Base-by-base conservation (phyloP, 352 stramenopile genomes). In the Globisporangium lucens region DNA sequence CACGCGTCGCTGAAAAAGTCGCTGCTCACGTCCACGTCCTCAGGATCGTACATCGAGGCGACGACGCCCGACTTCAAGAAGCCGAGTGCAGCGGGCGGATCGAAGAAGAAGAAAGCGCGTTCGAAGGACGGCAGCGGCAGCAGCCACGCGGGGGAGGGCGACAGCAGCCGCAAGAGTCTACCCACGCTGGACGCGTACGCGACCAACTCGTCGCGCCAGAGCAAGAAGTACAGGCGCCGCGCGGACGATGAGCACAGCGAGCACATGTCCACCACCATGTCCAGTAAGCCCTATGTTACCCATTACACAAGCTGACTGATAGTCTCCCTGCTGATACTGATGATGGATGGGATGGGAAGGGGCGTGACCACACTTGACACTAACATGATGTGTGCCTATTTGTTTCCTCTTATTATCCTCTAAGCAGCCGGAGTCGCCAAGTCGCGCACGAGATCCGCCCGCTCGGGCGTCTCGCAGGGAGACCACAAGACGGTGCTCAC, bases 401-500 rank as follows among this genome's bases (percentile, higher is more conserved):
- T 30, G 5, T 33, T 20, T 41, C 22, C 10, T 61, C 20, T 4
- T 59, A 5, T 49, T 20, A 49, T 13, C 56, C 13, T 30, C 13
- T 12, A 35, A 68, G 12, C 22, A 60, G 56, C 63, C 56, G 57
- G 62, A 35, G 35, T 66, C 68, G 22, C 51, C 60, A 57, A 66
- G 49, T 66, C 61, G 13, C 72, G 66, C 38, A 59, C 33, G 56
- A 68, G 2, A 58, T 77, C 22, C 27, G 51, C 43, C 74, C 72
- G 3, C 35, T 65, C 36, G 66, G 77, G 22, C 76, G 70, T 1
- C 35, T 66, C 51, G 57, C 70, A 43, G 33, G 58, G 33, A 27
- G 76, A 77, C 61, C 70, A 49, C 57, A 88, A 75, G 71, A 78
- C 79, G 5, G 76, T 92, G 9, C 61, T 92, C 24, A 92, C 84